Base-by-base conservation (phyloP, 169 alveolate species). In the Condylostoma magnum region DNA sequence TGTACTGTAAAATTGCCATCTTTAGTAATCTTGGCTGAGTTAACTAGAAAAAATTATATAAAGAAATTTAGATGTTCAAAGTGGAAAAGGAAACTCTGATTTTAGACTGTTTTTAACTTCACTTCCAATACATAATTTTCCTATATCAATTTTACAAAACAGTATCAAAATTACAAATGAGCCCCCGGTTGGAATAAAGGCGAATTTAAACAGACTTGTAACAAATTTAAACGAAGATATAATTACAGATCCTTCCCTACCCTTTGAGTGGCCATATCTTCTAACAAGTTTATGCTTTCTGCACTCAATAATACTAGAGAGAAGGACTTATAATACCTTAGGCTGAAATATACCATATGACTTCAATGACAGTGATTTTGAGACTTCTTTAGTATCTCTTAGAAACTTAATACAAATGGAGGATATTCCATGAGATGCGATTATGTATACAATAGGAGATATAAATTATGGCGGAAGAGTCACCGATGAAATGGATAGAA, bases 171-270 rank as follows among this genome's bases (percentile, higher is more conserved):
- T 94, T 69, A 95, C 98, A 44, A 91, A 90, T 60, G 99, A 96
- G 65, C 97, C 98, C 4, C 98, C 99, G 5, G 89, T 93, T 74
- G 99, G 99, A 15, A 79, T 96, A 53, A 90, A 90, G 56, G 93
- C 90, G 76, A 91, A 93, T 58, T 69, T 94, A 33, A 87, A 81
- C 36, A 81, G 97, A 63, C n/a, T n/a, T n/a, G n/a, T n/a, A n/a
- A n/a, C n/a, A n/a, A n/a, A n/a, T n/a, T n/a, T n/a, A n/a, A n/a
- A n/a, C n/a, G n/a, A n/a, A n/a, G n/a, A n/a, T n/a, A n/a, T n/a
- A n/a, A n/a, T n/a, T n/a, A n/a, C n/a, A n/a, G n/a, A n/a, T n/a
- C n/a, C n/a, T n/a, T n/a, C n/a, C n/a, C n/a, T n/a, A n/a, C n/a
- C n/a, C n/a, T n/a, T n/a, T n/a, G n/a, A n/a, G n/a, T n/a, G n/a